phyloP scores from a whole-genome alignment of 2,329 filamentous ascomycete genomes.

The Penicillium sumatraense region DNA sequence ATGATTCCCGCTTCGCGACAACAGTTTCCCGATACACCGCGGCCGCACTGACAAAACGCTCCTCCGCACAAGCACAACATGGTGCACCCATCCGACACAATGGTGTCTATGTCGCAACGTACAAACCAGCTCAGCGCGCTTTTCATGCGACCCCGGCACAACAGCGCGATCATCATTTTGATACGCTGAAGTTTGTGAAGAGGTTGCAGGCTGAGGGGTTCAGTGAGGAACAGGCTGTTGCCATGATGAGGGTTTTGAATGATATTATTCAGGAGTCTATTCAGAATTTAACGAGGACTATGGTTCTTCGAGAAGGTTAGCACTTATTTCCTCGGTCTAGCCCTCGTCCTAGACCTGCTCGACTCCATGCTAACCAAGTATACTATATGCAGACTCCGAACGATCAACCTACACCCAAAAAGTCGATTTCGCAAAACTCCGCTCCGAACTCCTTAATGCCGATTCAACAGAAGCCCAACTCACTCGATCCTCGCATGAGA shows the following conservation, averaged over 20 bases:
- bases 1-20: slow-evolving; percentile 17
- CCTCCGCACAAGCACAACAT: slow-evolving; percentile 21
- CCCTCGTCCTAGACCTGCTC: neutral
- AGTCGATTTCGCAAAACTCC: slow-evolving; percentile 96
- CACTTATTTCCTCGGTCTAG: too few relatives aligned
- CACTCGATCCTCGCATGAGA: slow-evolving; percentile 87
- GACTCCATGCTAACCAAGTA: neutral
- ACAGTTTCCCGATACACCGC: slow-evolving; percentile 27
- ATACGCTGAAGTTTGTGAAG: slow-evolving; percentile 96
- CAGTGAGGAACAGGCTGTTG: slow-evolving; percentile 90
- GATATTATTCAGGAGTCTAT: slow-evolving; percentile 99
- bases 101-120: slow-evolving; percentile 53
- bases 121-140: slow-evolving; percentile 45
- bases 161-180: slow-evolving; percentile 87
- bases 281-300: slow-evolving; percentile 94
- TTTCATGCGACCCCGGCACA: slow-evolving; percentile 69
- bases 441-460: slow-evolving; percentile 87
- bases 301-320: slow-evolving; percentile 92
- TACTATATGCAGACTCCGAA: slow-evolving; percentile 47
- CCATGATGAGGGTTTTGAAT: slow-evolving; percentile 98
- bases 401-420: slow-evolving; percentile 74
- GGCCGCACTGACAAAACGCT: slow-evolving; percentile 8
- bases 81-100: slow-evolving; percentile 48
- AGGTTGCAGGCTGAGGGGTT: slow-evolving; percentile 88
- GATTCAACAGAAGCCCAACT: slow-evolving; percentile 90